Evolutionary conservation across 805 yeast genomes (phyloP).

Genomic region (Candida chauliodis): DNA sequence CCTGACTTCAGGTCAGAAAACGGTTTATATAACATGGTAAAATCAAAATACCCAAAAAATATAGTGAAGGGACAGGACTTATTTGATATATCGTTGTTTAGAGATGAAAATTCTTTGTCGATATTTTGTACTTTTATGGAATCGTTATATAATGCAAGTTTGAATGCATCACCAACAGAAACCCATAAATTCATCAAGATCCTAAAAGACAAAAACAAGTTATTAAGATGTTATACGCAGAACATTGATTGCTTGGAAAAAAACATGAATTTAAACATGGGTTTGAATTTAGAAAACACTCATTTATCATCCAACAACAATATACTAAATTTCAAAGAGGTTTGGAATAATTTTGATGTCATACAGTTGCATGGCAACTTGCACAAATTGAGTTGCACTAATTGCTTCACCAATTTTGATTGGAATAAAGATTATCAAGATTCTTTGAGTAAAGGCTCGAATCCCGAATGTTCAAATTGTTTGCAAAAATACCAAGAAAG

Average conservation of each 20-base stretch:
- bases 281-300: slow-evolving; percentile 33
- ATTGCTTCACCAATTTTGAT: slow-evolving; percentile 52
- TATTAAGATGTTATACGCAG: slow-evolving; percentile 88
- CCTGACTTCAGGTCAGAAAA: slow-evolving; percentile 88
- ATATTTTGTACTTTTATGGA: slow-evolving; percentile 92
- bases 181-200: slow-evolving; percentile 74
- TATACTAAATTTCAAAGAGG: slow-evolving; percentile 25
- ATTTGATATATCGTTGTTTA: slow-evolving; percentile 80
- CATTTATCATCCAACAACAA: slow-evolving; percentile 10
- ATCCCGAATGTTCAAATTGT: slow-evolving; percentile 79
- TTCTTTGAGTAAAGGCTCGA: slow-evolving; percentile 53
- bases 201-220: slow-evolving; percentile 57
- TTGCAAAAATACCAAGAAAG: slow-evolving; percentile 53
- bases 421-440: slow-evolving; percentile 59
- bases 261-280: slow-evolving; percentile 58
- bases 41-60: slow-evolving; percentile 54
- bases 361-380: slow-evolving; percentile 91
- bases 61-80: slow-evolving; percentile 83
- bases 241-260: slow-evolving; percentile 89
- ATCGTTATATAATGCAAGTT: slow-evolving; percentile 60
- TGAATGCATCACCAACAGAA: slow-evolving; percentile 71
- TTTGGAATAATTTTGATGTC: slow-evolving; percentile 68
- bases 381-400: slow-evolving; percentile 70
- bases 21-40: slow-evolving; percentile 78
- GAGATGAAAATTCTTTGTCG: slow-evolving; percentile 59